These are phyloP conservation scores for Alternaria gaisen DNA, from an alignment of 2,329 filamentous ascomycete genomes.

Conservation along the genomic window DNA sequence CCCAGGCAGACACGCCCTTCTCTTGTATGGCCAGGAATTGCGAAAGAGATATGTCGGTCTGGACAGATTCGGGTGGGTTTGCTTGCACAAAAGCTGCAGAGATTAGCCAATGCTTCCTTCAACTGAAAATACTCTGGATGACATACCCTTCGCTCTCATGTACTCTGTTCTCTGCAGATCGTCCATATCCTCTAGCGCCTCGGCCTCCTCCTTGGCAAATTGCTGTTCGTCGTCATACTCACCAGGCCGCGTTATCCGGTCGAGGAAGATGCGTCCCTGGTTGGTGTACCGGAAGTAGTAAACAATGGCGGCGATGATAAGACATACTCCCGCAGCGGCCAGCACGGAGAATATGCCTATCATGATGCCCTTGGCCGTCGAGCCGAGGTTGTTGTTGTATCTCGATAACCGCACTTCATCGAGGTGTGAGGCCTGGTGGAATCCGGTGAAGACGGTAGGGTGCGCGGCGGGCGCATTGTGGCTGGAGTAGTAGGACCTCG, in stretches of 20 bases:
- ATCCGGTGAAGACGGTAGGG: conserved; percentile 25
- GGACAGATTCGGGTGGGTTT: conserved; percentile 92
- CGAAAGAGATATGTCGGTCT: conserved; percentile 96
- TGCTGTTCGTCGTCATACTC: conserved; percentile 98
- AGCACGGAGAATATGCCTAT: conserved; percentile 96
- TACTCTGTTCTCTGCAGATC: conserved; percentile 91
- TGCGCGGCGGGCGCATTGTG: conserved; percentile 36
- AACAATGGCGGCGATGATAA: conserved; percentile 79
- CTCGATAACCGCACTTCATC: conserved; percentile 38
- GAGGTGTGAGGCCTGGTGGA: conserved; percentile 26
- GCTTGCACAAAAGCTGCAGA: conserved; percentile 84
- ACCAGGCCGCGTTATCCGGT: conserved; percentile 90
- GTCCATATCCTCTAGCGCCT: conserved; percentile 95
- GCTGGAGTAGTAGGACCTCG: conserved; percentile 36
- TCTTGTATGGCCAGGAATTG: conserved; percentile 99
- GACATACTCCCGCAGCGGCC: conserved; percentile 86
- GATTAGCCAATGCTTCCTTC: conserved; percentile 16
- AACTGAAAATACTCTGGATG: background rate
- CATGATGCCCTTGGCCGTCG: conserved; percentile 79
- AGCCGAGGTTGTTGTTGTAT: conserved; percentile 51
- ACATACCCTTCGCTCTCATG: conserved; percentile 88
- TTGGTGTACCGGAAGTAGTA: conserved; percentile 95
- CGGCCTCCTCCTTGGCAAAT: conserved; percentile 90
- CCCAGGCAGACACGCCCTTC: conserved; percentile 99
- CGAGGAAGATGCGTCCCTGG: conserved; percentile 88